A percentile compares a stretch with the other conserved stretches of the same genome.
These are phyloP conservation scores for Linanthus parryae DNA, from an alignment of 148 eudicot genomes.

Conservation along the genomic window DNA sequence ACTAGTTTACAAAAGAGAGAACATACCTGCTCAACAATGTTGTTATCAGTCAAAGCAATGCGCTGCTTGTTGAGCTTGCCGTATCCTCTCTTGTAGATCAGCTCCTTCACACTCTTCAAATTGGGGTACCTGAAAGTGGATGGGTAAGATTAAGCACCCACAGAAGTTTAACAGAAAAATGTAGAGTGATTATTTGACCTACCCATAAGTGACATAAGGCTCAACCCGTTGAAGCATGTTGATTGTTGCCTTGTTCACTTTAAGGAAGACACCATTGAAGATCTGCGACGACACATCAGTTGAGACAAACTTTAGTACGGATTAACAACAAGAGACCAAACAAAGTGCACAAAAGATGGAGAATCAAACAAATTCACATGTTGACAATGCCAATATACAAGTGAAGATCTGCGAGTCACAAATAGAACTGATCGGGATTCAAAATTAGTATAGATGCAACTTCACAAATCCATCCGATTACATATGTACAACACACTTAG, in stretches of 20 bases:
- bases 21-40: conserved; percentile 59
- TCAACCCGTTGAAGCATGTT: conserved; percentile 90
- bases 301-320: neutral
- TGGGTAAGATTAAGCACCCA: neutral
- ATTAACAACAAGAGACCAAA: neutral
- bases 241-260: conserved; percentile 74
- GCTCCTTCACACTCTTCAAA: conserved; percentile 72
- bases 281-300: conserved; percentile 33
- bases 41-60: conserved; percentile 66
- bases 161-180: neutral
- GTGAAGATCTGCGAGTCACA: neutral
- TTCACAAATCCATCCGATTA: neutral
- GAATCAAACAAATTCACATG: neutral
- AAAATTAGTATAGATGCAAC: neutral
- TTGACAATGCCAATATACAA: neutral
- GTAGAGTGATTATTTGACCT: neutral
- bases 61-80: conserved; percentile 75
- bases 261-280: conserved; percentile 80
- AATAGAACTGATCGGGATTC: neutral
- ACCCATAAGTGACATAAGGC: conserved; percentile 87
- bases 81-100: conserved; percentile 79
- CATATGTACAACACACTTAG: neutral
- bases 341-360: no score
- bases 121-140: conserved; percentile 53
- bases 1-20: neutral